Percentiles rank a stretch among this genome's conserved stretches.
Conservation (phyloP, 192 early-diverging fungal species). For the Linnemannia exigua region DNA sequence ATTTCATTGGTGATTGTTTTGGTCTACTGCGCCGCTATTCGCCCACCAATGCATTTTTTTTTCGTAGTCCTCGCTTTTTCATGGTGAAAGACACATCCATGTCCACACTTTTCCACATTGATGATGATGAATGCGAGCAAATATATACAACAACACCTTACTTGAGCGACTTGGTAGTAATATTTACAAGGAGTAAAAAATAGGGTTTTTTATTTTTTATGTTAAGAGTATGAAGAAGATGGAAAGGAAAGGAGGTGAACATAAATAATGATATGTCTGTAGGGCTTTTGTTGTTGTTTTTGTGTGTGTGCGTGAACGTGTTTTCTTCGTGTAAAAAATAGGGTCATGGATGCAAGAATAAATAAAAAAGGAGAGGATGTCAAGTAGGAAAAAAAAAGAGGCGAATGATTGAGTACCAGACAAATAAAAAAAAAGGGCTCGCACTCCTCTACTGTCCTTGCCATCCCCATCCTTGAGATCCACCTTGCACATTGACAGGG, state of each 20-base stretch:
- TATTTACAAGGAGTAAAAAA: background rate
- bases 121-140: too few relatives aligned
- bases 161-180: too few relatives aligned
- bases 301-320: too few relatives aligned
- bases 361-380: background rate
- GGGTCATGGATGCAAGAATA: background rate
- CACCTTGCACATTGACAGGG: conserved; percentile 9
- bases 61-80: too few relatives aligned
- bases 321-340: background rate
- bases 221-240: background rate
- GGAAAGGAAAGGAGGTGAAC: background rate
- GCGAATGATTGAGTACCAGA: too few relatives aligned
- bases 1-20: too few relatives aligned
- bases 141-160: too few relatives aligned
- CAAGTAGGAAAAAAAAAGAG: background rate
- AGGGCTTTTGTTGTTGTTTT: background rate
- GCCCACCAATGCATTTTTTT: too few relatives aligned
- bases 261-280: conserved; percentile 6
- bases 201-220: background rate
- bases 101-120: too few relatives aligned
- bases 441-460: background rate
- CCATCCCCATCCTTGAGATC: conserved; percentile 43
- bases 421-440: too few relatives aligned
- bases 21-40: too few relatives aligned
- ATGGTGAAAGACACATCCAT: too few relatives aligned